Percentiles rank a stretch among this genome's conserved stretches.
Evolutionary conservation across 116 monocot genomes (phyloP).

Genomic region (Phalaenopsis hybrid): DNA sequence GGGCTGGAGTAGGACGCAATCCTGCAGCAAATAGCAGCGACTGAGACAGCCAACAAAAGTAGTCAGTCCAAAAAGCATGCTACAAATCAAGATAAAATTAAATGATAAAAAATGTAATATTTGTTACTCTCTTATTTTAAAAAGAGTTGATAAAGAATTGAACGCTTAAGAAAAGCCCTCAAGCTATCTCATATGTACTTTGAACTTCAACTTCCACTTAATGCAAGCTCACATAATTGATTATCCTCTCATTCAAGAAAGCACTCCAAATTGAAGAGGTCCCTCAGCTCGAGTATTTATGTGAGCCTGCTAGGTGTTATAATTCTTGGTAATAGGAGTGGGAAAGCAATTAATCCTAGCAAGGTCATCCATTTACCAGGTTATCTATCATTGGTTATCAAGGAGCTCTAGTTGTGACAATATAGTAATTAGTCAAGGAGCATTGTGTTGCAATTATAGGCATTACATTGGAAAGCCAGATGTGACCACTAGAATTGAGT

Average conservation of each 20-base stretch:
- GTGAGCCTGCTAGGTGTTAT: background rate
- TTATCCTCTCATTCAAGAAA: background rate
- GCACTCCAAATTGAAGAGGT: background rate
- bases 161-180: background rate
- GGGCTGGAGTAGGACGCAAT: constrained; percentile 87
- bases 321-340: background rate
- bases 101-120: background rate
- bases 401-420: background rate
- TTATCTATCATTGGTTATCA: background rate
- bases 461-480: background rate
- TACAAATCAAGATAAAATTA: constrained; percentile 10
- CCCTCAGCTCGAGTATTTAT: background rate
- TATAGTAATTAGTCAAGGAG: background rate
- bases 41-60: constrained; percentile 46
- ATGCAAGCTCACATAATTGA: background rate
- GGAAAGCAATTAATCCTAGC: too few relatives aligned
- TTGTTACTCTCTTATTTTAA: background rate
- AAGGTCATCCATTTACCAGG: background rate
- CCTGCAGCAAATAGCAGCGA: constrained; percentile 98
- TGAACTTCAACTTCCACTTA: background rate
- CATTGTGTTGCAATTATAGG: background rate
- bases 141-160: background rate
- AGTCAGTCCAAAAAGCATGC: constrained; percentile 25
- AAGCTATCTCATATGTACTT: background rate
- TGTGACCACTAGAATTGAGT: background rate